phyloP scores from a whole-genome alignment of 805 yeast species.

The Metschnikowia vanudenii region DNA sequence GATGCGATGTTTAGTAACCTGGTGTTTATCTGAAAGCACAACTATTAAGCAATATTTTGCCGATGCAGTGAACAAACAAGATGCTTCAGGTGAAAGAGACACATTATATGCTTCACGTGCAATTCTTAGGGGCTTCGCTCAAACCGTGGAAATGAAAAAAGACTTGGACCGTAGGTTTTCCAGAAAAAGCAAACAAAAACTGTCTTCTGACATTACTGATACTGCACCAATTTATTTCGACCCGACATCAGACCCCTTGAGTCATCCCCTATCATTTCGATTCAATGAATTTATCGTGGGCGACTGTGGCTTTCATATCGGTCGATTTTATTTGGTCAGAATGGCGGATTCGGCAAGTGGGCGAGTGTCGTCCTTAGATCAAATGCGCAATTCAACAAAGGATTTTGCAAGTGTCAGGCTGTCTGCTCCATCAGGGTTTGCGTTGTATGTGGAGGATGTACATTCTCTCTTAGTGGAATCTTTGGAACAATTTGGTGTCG shows the following conservation, averaged over 20 bases:
- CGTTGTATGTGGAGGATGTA: constrained; percentile 42
- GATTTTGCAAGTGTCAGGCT: constrained; percentile 10
- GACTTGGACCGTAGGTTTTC: constrained; percentile 33
- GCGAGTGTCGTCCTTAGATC: constrained; percentile 34
- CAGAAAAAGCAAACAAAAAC: constrained; percentile 22
- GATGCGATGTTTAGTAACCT: constrained; percentile 35
- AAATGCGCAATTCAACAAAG: constrained; percentile 30
- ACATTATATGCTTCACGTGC: constrained; percentile 37
- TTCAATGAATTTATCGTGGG: constrained; percentile 37
- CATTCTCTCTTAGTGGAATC: constrained; percentile 30
- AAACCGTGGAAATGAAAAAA: constrained; percentile 29
- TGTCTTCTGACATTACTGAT: neutral
- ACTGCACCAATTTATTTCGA: constrained; percentile 28
- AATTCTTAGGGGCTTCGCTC: constrained; percentile 34
- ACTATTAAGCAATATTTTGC: constrained; percentile 27
- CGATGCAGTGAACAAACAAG: constrained; percentile 28
- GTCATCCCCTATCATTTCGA: constrained; percentile 33
- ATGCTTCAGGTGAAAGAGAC: constrained; percentile 39
- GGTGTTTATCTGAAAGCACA: constrained; percentile 37
- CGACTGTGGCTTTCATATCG: constrained; percentile 40
- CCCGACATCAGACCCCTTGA: constrained; percentile 38
- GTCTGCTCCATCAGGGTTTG: constrained; percentile 31
- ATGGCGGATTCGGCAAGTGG: constrained; percentile 37
- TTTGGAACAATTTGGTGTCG: constrained; percentile 31
- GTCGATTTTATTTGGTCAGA: constrained; percentile 39